Percentiles rank a stretch among this genome's conserved stretches.
Evolutionary conservation across 2,329 filamentous ascomycete genomes (phyloP).

Genomic region (Gyromitra esculenta): DNA sequence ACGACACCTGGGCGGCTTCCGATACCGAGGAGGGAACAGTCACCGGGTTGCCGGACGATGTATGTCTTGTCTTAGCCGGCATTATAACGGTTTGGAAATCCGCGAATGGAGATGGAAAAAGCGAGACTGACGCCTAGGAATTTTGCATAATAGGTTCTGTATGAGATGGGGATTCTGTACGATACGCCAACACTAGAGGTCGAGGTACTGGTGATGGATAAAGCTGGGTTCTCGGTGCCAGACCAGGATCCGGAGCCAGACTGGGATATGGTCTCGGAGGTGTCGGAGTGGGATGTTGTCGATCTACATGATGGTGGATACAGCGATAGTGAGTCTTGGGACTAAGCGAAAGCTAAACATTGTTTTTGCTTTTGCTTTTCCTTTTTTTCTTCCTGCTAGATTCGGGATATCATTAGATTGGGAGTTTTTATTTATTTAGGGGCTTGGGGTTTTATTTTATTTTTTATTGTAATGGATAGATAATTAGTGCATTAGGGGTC

Average conservation of each 20-base stretch:
- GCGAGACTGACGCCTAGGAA: not conserved
- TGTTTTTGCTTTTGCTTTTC: not conserved
- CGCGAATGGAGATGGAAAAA: not conserved
- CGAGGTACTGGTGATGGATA: not conserved
- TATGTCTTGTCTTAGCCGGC: slow-evolving; percentile 1
- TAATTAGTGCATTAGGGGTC: not conserved
- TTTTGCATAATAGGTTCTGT: slow-evolving; percentile 11
- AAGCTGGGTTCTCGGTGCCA: not conserved
- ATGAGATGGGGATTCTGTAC: slow-evolving; percentile 39
- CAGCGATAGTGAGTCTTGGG: slow-evolving; percentile 31
- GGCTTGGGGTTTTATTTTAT: not conserved
- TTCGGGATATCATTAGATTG: not conserved
- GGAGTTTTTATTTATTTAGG: not conserved
- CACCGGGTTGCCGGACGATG: slow-evolving; percentile 8
- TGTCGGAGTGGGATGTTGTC: slow-evolving; percentile 38
- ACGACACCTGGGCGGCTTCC: not conserved
- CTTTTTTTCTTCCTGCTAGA: not conserved
- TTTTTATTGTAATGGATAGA: not conserved
- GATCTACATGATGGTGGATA: slow-evolving; percentile 2
- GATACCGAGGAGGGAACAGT: not conserved
- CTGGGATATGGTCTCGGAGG: slow-evolving; percentile 38
- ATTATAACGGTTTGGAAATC: not conserved
- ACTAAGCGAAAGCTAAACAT: not conserved
- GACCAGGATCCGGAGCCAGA: slow-evolving; percentile 13
- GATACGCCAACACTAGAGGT: slow-evolving; percentile 6